Evolutionary conservation across 208 protist genomes (phyloP).

Genomic region (Ichthyophonus hoferi): DNA sequence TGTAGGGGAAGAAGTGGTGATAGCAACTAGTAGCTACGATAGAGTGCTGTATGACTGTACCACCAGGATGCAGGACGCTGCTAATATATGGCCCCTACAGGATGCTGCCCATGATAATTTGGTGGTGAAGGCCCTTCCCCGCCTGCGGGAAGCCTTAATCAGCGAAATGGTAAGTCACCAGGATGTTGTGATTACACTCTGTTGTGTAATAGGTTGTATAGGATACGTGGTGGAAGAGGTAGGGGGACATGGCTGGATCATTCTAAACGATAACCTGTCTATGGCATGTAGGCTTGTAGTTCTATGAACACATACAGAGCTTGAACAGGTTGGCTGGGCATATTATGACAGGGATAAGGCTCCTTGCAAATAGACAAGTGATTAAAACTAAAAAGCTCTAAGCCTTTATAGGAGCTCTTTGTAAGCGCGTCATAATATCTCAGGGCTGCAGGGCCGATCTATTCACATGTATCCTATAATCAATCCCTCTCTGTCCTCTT

Average conservation of each 20-base stretch:
- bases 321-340: background rate
- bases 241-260: background rate
- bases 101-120: background rate
- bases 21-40: too few relatives aligned
- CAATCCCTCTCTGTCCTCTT: too few relatives aligned
- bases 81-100: background rate
- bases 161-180: background rate
- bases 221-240: background rate
- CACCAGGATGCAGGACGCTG: too few relatives aligned
- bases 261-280: background rate
- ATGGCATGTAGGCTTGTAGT: background rate
- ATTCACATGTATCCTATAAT: too few relatives aligned
- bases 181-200: too few relatives aligned
- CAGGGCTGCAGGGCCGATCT: too few relatives aligned
- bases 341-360: background rate
- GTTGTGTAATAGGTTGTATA: background rate
- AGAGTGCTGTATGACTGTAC: too few relatives aligned
- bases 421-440: too few relatives aligned
- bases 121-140: background rate
- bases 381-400: too few relatives aligned
- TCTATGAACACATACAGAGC: background rate
- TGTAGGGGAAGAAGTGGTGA: too few relatives aligned
- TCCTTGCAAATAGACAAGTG: too few relatives aligned
- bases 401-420: too few relatives aligned
- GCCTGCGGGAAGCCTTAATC: background rate